phyloP scores from a whole-genome alignment of 371 early-diverging fungal species.

The Coemansia sp. region DNA sequence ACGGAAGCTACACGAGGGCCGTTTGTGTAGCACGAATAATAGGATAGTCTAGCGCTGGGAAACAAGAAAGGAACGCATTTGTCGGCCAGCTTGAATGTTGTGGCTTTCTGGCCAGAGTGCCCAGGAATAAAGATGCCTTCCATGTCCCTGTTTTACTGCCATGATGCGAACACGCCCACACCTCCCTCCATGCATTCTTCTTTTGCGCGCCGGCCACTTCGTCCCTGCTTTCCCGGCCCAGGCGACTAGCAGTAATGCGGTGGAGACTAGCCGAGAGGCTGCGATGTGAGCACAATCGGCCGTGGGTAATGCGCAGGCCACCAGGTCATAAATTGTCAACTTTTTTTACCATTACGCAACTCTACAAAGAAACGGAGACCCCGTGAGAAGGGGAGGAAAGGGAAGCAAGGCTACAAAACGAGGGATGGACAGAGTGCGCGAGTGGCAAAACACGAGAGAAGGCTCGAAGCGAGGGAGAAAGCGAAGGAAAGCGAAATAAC shows the following conservation, averaged over 20 bases:
- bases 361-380: not conserved
- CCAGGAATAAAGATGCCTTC: not conserved
- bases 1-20: not conserved
- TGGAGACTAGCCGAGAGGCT: not conserved
- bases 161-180: not conserved
- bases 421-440: not conserved
- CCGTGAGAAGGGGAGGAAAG: not conserved
- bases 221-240: not conserved
- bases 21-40: too few species aligned
- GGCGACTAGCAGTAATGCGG: not conserved
- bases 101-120: slow-evolving; percentile 2
- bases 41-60: too few species aligned
- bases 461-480: not conserved
- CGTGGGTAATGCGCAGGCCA: too few species aligned
- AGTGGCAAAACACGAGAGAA: not conserved
- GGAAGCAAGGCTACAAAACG: not conserved
- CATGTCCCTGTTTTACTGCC: slow-evolving; percentile 1
- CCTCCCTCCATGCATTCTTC: not conserved
- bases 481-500: not conserved
- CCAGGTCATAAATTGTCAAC: not conserved
- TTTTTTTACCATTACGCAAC: not conserved
- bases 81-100: slow-evolving; percentile 3
- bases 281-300: too few species aligned
- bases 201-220: not conserved
- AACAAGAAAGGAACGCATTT: too few species aligned